Percentiles rank a stretch among this genome's conserved stretches.
Conservation (phyloP, 176 grass and related monocot species). For the Carex scoparia region DNA sequence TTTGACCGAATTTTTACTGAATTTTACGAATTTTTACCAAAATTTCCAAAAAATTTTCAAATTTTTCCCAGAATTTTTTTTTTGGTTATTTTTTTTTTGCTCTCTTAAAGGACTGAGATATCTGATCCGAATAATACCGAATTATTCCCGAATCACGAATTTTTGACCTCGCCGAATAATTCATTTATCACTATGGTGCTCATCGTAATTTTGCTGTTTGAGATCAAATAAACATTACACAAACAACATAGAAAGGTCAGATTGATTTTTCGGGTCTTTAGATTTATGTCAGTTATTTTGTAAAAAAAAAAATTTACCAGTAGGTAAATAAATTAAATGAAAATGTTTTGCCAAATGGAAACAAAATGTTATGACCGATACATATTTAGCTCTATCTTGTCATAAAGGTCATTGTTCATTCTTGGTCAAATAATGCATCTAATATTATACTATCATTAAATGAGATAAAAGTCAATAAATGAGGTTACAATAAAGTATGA, state of each 20-base stretch:
- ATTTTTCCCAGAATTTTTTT: too few species aligned
- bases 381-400: neutral
- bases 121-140: too few species aligned
- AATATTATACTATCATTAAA: neutral
- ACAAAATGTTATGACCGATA: neutral
- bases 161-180: too few species aligned
- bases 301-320: neutral
- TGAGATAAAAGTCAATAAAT: neutral
- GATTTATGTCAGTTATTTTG: neutral
- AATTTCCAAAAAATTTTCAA: too few species aligned
- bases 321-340: neutral
- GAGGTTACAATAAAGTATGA: neutral
- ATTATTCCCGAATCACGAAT: too few species aligned
- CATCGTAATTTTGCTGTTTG: neutral
- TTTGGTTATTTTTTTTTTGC: too few species aligned
- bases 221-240: neutral
- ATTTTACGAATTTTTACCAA: too few species aligned
- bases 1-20: too few species aligned
- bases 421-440: constrained; percentile 10
- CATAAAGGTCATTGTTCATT: neutral
- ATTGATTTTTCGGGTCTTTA: neutral
- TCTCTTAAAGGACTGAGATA: too few species aligned
- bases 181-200: neutral
- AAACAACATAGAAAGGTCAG: neutral
- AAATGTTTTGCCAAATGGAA: neutral